Base-by-base conservation (phyloP, 2,329 filamentous ascomycete species). In the Fusarium xyrophilum region DNA sequence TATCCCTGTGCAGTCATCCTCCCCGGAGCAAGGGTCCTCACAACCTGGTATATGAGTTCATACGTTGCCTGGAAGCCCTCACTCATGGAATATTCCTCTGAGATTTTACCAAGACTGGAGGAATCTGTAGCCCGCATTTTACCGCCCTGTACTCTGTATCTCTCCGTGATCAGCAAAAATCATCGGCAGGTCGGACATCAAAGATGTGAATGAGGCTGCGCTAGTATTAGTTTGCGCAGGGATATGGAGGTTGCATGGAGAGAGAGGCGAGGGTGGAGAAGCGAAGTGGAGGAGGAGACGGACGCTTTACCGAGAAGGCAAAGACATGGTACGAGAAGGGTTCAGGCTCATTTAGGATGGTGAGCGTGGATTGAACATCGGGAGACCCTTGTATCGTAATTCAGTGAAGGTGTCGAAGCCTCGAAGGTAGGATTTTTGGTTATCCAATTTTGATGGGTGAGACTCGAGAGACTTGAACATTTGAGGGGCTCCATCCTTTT, bases 221-320 rank as follows among this genome's bases (percentile, higher is more conserved):
- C 69, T 73, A 72, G 64, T 62, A n/a, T n/a, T n/a, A 40, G 53
- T 65, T 57, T 65, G 42, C 50, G 53, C 65, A 69, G 67, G 62
- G 67, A 70, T 56, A 54, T 44, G 44, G 51, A 39, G 63, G 56
- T 67, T 67, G 67, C 63, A 63, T 63, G 47, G 51, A 63, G 56
- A 63, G 56, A 63, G 64, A 55, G 47, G 56, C 52, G 63, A 65
- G 63, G 47, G 63, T 64, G 67, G 63, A 67, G 59, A 53, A 65
- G 55, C 30, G 42, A 53, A 69, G 66, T 69, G 66, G 65, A 69
- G 53, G 53, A 60, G 32, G 36, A 33, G 60, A 57, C 67, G 67
- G 67, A 68, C 67, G 64, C 67, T 70, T 68, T 68, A 62, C 64
- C 56, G 50, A 48, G 67, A 70, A 57, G 64, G 60, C 51, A 62